Evolutionary conservation across 2,329 filamentous ascomycete genomes (phyloP), one percentile per base, ranked within the genome.

Genomic region (Pestalotiopsis sp.): DNA sequence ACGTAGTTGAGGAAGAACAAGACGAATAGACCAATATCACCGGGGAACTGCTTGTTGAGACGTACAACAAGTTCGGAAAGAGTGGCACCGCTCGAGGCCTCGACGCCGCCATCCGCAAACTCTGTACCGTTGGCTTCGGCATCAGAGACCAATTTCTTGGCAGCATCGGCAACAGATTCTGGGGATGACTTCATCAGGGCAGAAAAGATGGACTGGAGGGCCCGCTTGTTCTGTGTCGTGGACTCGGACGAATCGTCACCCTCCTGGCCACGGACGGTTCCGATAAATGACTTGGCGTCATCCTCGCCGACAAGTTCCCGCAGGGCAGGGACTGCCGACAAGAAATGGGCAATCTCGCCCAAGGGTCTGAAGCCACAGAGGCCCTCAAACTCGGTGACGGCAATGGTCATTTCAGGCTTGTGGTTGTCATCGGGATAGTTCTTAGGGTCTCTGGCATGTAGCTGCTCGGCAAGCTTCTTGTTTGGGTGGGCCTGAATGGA

Each of bases 361-460:
- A 98, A 84, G 0, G 96, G 96, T 10, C 96, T 89, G 85, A 99
- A 99, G 40, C 96, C 96, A 75, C 96, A 99, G 40, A 99, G 88
- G 0, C 96, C 96, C 78, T 98, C 95, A 73, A 99, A 99, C 0
- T 94, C 91, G 1, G 96, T 98, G 75, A 99, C 91, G 70, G 96
- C 96, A 79, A 99, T 97, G 70, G 96, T 94, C 96, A 99, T 99
- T 82, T 99, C 96, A 40, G 96, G 96, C 83, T 99, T 99, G 86
- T 99, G 96, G 83, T 99, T 99, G 84, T 98, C 95, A 84, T 99
- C 94, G 68, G 95, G 96, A 78, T 99, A 99, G 84, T 99, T 97
- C 81, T 93, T 93, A 62, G 94, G 88, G 77, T 99, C 95, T 70
- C 87, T 89, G 52, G 90, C 88, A 79, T 98, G 96, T 38, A 99